A percentile compares a stretch with the other conserved stretches of the same genome.
phyloP scores from a whole-genome alignment of 306 rosid genomes.

The Vigna angularis region DNA sequence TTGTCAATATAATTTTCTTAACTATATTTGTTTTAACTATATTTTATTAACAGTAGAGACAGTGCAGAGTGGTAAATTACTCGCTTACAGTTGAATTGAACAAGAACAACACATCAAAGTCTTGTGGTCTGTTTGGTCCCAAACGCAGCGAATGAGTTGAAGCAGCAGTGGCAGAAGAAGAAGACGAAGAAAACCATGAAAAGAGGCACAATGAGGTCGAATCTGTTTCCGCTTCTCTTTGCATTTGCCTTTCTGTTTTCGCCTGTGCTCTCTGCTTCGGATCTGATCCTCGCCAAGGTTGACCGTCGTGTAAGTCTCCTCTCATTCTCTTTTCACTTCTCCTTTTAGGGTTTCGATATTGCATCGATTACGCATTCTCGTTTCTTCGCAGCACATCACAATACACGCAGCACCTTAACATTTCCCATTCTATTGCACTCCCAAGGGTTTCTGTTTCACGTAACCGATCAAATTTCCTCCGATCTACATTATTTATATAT shows the following conservation, averaged over 20 bases:
- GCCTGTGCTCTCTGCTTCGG: constrained; percentile 77
- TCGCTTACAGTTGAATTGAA: background rate
- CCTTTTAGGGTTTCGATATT: constrained; percentile 48
- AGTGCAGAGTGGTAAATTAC: constrained; percentile 6
- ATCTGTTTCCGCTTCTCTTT: constrained; percentile 50
- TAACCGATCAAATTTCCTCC: constrained; percentile 24
- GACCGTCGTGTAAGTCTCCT: constrained; percentile 88
- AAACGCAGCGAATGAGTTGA: constrained; percentile 40
- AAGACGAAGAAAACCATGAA: background rate
- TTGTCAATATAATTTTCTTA: too few species aligned
- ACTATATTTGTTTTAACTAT: too few species aligned
- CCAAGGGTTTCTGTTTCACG: constrained; percentile 1
- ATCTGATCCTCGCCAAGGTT: constrained; percentile 88
- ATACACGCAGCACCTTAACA: background rate
- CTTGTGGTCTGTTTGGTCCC: background rate
- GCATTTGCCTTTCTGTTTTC: constrained; percentile 55
- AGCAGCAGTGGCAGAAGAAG: background rate
- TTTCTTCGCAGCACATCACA: background rate
- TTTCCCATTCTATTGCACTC: background rate
- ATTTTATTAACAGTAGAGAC: too few species aligned
- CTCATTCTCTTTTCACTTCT: background rate
- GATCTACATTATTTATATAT: constrained; percentile 35
- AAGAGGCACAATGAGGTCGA: constrained; percentile 36
- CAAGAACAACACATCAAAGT: background rate
- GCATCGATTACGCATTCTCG: background rate